A percentile compares a stretch with the other conserved stretches of the same genome.
Evolutionary conservation across 2,329 filamentous ascomycete genomes (phyloP).

Genomic region (Cercospora sojina): DNA sequence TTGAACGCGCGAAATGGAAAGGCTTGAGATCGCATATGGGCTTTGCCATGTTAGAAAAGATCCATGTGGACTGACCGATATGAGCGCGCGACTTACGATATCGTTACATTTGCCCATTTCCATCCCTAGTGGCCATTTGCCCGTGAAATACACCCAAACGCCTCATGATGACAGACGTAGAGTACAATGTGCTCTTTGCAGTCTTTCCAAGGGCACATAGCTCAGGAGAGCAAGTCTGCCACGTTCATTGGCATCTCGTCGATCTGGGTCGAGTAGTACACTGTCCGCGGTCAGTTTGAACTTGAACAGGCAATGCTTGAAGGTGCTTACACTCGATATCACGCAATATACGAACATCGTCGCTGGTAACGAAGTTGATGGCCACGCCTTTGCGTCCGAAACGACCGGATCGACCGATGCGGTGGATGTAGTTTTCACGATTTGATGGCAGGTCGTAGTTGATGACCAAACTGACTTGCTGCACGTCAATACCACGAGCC

Average conservation of each 20-base stretch:
- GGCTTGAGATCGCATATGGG: slow-evolving; percentile 8
- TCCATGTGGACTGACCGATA: neutral
- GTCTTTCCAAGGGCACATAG: neutral
- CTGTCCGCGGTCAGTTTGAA: slow-evolving; percentile 42
- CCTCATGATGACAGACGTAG: neutral
- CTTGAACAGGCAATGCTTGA: slow-evolving; percentile 25
- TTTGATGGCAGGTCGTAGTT: slow-evolving; percentile 98
- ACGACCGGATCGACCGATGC: slow-evolving; percentile 90
- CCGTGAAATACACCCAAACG: slow-evolving; percentile 17
- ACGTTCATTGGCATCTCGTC: slow-evolving; percentile 98
- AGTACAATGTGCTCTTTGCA: neutral
- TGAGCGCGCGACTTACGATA: slow-evolving; percentile 27
- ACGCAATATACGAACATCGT: slow-evolving; percentile 93
- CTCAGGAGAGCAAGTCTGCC: slow-evolving; percentile 40
- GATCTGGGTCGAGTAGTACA: slow-evolving; percentile 95
- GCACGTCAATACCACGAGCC: slow-evolving; percentile 97
- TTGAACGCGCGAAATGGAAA: neutral
- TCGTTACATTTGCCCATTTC: slow-evolving; percentile 36
- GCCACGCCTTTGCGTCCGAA: slow-evolving; percentile 98
- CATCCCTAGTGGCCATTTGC: slow-evolving; percentile 37
- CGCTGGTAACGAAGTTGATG: slow-evolving; percentile 98
- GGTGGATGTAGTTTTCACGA: slow-evolving; percentile 99
- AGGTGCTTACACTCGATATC: slow-evolving; percentile 79
- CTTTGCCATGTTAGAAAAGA: slow-evolving; percentile 13
- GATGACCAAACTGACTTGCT: slow-evolving; percentile 97